phyloP scores from a whole-genome alignment of 257 asterid species.

The Scutellaria barbata region DNA sequence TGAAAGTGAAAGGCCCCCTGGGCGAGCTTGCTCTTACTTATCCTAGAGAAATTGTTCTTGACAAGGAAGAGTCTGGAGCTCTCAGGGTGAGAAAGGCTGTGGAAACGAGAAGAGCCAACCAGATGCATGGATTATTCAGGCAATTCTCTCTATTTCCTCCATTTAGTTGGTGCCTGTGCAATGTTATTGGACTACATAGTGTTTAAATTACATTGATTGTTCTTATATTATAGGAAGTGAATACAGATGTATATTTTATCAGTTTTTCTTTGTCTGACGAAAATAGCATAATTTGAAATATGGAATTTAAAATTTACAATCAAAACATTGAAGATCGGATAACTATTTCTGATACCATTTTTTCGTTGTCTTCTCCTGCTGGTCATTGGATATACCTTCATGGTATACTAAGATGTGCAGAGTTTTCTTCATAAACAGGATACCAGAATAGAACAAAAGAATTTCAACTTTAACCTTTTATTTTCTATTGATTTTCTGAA shows the following conservation, averaged over 20 bases:
- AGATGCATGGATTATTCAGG: conserved; percentile 99
- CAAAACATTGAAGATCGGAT: conserved; percentile 4
- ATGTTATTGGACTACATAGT: conserved; percentile 12
- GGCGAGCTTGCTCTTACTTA: conserved; percentile 88
- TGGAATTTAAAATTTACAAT: not conserved
- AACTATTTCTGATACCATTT: not conserved
- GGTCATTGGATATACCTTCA: conserved; percentile 21
- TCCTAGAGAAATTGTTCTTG: conserved; percentile 76
- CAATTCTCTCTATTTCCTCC: conserved; percentile 31
- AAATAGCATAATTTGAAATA: conserved; percentile 2
- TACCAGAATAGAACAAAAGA: not conserved
- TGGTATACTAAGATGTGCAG: conserved; percentile 1
- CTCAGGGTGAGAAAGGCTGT: conserved; percentile 73
- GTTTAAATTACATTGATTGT: conserved; percentile 13
- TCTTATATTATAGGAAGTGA: conserved; percentile 22
- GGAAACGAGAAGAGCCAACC: conserved; percentile 90
- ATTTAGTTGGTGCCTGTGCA: conserved; percentile 10
- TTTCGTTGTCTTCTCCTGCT: not conserved
- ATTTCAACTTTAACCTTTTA: conserved; percentile 6
- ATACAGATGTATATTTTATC: not conserved
- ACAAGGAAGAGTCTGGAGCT: conserved; percentile 68
- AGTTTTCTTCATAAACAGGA: conserved; percentile 19
- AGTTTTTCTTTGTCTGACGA: not conserved
- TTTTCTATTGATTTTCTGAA: not conserved
- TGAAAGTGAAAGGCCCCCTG: conserved; percentile 89